phyloP scores from a whole-genome alignment of 2,329 filamentous ascomycete genomes.

The Ploettnerulaceae sp. region DNA sequence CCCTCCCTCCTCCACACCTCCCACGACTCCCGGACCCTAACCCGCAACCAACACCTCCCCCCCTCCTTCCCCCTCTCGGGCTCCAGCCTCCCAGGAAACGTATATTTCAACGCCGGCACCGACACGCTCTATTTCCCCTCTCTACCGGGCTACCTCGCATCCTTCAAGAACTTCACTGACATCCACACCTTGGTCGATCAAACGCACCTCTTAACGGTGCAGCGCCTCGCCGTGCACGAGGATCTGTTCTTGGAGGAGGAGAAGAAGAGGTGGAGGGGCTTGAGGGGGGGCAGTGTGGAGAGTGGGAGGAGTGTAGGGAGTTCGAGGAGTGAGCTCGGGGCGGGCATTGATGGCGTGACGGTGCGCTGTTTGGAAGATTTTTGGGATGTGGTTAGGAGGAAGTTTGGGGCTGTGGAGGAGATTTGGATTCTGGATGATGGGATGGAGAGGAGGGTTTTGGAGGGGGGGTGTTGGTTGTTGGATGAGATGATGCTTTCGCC shows the following conservation, averaged over 20 bases:
- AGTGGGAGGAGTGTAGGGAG: background rate
- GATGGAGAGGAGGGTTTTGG: constrained; percentile 4
- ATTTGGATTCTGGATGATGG: constrained; percentile 9
- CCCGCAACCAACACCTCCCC: constrained; percentile 12
- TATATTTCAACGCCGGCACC: constrained; percentile 10
- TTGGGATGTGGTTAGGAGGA: constrained; percentile 18
- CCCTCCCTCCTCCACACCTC: constrained; percentile 15
- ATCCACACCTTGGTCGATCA: constrained; percentile 3
- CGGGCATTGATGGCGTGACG: constrained; percentile 3
- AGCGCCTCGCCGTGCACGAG: constrained; percentile 16
- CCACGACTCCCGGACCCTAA: constrained; percentile 11
- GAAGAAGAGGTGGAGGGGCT: background rate
- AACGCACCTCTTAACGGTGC: background rate
- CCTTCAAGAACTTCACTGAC: constrained; percentile 15
- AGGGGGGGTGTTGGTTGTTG: background rate
- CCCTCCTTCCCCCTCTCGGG: constrained; percentile 13
- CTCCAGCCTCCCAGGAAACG: background rate
- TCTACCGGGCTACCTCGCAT: background rate
- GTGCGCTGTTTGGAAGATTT: constrained; percentile 14
- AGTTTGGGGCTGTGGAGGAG: constrained; percentile 15
- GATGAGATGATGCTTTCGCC: background rate
- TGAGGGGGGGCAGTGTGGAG: background rate
- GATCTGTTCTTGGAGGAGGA: constrained; percentile 13
- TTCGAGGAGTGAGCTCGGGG: background rate
- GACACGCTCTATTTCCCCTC: constrained; percentile 14